phyloP scores from a whole-genome alignment of 1,139 yeast genomes.

The Saccharomyces hybrid region DNA sequence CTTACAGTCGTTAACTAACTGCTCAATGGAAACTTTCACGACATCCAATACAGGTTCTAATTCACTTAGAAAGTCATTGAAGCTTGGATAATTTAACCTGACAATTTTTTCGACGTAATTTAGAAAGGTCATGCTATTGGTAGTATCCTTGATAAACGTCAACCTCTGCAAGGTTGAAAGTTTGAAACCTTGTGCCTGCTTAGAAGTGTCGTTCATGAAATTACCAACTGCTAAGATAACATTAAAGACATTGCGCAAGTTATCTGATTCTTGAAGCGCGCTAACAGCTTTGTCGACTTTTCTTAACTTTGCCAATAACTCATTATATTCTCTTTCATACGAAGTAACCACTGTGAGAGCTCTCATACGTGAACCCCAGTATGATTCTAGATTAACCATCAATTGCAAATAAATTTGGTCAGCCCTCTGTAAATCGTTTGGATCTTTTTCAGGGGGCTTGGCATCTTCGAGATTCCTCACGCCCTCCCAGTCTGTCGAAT shows the following conservation, averaged over 20 bases:
- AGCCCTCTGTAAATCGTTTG: slow-evolving; percentile 63
- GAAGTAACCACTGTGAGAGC: slow-evolving; percentile 53
- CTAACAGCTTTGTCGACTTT: slow-evolving; percentile 59
- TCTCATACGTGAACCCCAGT: slow-evolving; percentile 74
- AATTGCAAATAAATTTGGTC: slow-evolving; percentile 68
- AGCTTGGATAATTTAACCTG: slow-evolving; percentile 59
- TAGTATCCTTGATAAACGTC: slow-evolving; percentile 69
- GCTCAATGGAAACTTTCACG: slow-evolving; percentile 61
- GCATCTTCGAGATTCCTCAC: slow-evolving; percentile 23
- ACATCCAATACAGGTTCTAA: slow-evolving; percentile 51
- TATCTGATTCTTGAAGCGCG: slow-evolving; percentile 48
- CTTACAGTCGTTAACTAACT: slow-evolving; percentile 52
- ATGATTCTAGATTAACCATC: slow-evolving; percentile 66
- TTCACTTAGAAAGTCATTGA: slow-evolving; percentile 52
- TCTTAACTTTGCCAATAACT: slow-evolving; percentile 51
- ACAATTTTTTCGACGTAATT: slow-evolving; percentile 73
- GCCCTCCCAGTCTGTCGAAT: slow-evolving; percentile 46
- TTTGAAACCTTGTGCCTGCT: slow-evolving; percentile 76
- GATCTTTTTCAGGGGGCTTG: slow-evolving; percentile 63
- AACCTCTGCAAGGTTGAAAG: slow-evolving; percentile 66
- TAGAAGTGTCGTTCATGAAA: slow-evolving; percentile 71
- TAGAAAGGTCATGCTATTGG: slow-evolving; percentile 68
- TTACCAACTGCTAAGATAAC: slow-evolving; percentile 77
- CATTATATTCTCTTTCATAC: slow-evolving; percentile 67
- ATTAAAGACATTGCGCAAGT: slow-evolving; percentile 60